A percentile compares a stretch with the other conserved stretches of the same genome.
phyloP scores from a whole-genome alignment of 441 rosid genomes.

The Breynia disticha region DNA sequence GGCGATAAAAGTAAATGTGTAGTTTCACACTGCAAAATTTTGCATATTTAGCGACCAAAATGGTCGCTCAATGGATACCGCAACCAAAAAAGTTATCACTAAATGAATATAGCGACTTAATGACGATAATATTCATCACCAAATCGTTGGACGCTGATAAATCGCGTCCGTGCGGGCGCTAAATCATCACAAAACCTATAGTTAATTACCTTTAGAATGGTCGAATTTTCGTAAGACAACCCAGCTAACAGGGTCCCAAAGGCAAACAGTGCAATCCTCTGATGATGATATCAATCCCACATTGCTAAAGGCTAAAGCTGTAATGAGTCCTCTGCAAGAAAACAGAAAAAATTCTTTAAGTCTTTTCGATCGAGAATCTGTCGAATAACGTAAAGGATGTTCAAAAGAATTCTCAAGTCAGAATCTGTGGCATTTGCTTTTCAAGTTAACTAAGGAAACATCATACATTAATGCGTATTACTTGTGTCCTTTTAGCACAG shows the following conservation, averaged over 20 bases:
- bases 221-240: slow-evolving; percentile 26
- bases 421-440: not conserved
- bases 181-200: too few relatives aligned
- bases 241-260: slow-evolving; percentile 31
- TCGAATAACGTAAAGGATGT: too few relatives aligned
- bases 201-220: slow-evolving; percentile 38
- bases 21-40: too few relatives aligned
- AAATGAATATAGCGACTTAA: too few relatives aligned
- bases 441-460: slow-evolving; percentile 6
- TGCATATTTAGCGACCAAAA: too few relatives aligned
- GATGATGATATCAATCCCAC: slow-evolving; percentile 41
- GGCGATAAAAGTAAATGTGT: too few relatives aligned
- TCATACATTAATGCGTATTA: slow-evolving; percentile 37
- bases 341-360: not conserved
- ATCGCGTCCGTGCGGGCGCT: too few relatives aligned
- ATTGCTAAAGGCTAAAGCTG: slow-evolving; percentile 31
- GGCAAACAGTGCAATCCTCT: slow-evolving; percentile 38
- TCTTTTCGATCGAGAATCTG: too few relatives aligned
- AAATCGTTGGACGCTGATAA: too few relatives aligned
- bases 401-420: not conserved
- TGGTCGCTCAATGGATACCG: too few relatives aligned
- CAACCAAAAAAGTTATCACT: too few relatives aligned
- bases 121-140: too few relatives aligned
- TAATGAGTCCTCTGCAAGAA: slow-evolving; percentile 32
- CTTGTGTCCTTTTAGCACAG: slow-evolving; percentile 48